These are phyloP conservation scores for Tetradesmus obliquus DNA, from an alignment of 139 green algal genomes.

Conservation along the genomic window DNA sequence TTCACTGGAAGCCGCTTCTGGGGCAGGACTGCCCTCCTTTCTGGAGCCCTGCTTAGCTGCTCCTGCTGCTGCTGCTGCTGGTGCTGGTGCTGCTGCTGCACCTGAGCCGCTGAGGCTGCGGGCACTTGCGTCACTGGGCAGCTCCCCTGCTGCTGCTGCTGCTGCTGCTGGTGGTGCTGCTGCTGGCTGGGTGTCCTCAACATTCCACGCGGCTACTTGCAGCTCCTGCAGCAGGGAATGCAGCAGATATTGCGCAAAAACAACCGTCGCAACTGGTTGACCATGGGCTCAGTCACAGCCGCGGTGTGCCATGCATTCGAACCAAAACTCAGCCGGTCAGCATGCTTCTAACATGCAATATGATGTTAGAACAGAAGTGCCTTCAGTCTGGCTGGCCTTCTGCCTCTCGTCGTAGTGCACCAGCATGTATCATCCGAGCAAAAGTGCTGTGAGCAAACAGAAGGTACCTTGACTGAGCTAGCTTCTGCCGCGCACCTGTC, in stretches of 20 bases:
- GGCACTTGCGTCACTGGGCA: background rate
- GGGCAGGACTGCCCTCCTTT: background rate
- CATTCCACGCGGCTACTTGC: slow-evolving; percentile 13
- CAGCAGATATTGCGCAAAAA: background rate
- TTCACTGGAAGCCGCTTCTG: background rate
- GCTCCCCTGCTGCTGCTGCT: background rate
- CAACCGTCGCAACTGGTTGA: background rate
- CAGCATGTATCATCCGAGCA: background rate
- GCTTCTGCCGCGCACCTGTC: background rate
- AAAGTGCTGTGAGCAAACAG: background rate
- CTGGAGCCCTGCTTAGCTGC: background rate
- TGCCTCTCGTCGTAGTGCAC: too few relatives aligned
- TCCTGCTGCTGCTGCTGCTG: background rate
- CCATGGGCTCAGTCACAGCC: too few relatives aligned
- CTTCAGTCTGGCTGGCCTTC: too few relatives aligned
- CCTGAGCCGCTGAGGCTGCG: background rate
- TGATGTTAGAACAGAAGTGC: too few relatives aligned
- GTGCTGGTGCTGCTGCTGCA: too few relatives aligned
- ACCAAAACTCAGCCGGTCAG: too few relatives aligned
- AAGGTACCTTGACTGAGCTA: too few relatives aligned
- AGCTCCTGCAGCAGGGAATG: slow-evolving; percentile 14
- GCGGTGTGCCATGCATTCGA: too few relatives aligned
- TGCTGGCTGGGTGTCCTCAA: background rate
- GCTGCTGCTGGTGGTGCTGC: background rate
- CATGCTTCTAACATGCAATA: too few relatives aligned